Evolutionary conservation across 208 protist species (phyloP).

Genomic region (Trypanosoma scelopori): DNA sequence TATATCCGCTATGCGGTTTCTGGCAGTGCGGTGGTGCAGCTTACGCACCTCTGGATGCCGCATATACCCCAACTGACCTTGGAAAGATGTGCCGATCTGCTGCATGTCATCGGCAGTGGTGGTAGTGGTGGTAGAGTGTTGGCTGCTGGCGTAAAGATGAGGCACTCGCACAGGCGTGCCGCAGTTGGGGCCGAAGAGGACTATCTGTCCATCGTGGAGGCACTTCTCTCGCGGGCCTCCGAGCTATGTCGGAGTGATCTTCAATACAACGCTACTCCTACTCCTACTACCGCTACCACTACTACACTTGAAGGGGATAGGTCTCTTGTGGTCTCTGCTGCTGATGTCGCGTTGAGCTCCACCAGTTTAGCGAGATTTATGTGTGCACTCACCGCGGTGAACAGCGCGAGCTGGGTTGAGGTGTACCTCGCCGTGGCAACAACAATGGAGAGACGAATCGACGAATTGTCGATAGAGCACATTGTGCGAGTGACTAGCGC

Average conservation of each 20-base stretch:
- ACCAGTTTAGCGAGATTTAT: conserved; percentile 16
- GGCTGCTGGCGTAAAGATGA: conserved; percentile 3
- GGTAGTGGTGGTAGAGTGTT: background rate
- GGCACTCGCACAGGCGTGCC: conserved; percentile 4
- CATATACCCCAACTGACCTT: conserved; percentile 31
- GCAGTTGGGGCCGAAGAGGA: conserved; percentile 38
- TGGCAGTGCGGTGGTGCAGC: conserved; percentile 47
- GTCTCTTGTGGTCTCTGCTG: conserved; percentile 9
- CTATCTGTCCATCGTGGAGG: conserved; percentile 49
- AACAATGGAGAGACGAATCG: conserved; percentile 19
- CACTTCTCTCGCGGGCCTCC: conserved; percentile 25
- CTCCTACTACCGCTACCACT: background rate
- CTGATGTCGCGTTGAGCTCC: conserved; percentile 22
- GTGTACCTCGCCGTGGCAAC: conserved; percentile 50
- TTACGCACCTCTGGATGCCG: conserved; percentile 49
- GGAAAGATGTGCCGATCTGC: conserved; percentile 30
- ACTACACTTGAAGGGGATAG: background rate
- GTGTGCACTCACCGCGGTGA: conserved; percentile 32
- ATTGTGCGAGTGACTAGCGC: conserved; percentile 32
- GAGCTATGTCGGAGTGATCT: conserved; percentile 9
- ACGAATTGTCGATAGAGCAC: conserved; percentile 11
- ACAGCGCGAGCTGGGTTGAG: conserved; percentile 49
- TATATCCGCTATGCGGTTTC: conserved; percentile 64
- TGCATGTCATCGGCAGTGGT: conserved; percentile 22
- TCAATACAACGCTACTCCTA: background rate